Percentiles rank a stretch among this genome's conserved stretches.
These are phyloP conservation scores for Symbiodinium pilosum DNA, from an alignment of 73 alveolate species.

Conservation along the genomic window DNA sequence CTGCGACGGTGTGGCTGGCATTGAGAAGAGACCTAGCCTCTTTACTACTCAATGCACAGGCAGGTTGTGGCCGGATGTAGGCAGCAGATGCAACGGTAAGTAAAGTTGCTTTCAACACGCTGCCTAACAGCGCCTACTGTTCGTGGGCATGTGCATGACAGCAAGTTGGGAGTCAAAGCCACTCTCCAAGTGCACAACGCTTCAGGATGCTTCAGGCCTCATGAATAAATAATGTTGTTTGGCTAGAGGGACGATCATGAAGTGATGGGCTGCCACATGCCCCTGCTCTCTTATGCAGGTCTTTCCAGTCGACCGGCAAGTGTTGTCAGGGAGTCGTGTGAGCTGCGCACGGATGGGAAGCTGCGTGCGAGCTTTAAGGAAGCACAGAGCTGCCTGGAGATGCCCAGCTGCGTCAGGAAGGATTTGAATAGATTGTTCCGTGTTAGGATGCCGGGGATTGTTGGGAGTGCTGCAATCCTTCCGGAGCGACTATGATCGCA, in stretches of 20 bases:
- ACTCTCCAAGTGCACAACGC: no score
- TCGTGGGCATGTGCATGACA: no score
- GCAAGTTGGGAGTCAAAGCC: no score
- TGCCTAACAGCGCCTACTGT: no score
- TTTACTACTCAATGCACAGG: background rate
- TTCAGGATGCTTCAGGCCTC: no score
- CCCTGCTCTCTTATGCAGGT: background rate
- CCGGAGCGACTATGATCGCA: background rate
- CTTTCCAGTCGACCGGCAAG: conserved; percentile 29
- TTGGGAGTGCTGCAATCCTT: no score
- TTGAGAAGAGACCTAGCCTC: background rate
- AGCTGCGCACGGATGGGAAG: conserved; percentile 26
- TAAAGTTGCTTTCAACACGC: no score
- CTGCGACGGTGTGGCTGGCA: conserved; percentile 16
- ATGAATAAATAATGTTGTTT: no score
- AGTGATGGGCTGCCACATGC: no score
- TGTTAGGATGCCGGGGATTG: no score
- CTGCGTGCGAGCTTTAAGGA: conserved; percentile 2
- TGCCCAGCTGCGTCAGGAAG: background rate
- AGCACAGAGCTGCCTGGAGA: conserved; percentile 18
- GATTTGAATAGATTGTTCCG: no score
- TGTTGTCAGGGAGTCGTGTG: conserved; percentile 1
- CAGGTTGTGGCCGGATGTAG: background rate
- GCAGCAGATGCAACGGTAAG: background rate
- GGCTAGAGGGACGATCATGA: no score